Base-by-base conservation (phyloP, 2,329 filamentous ascomycete species). In the Purpureocillium lavendulum region DNA sequence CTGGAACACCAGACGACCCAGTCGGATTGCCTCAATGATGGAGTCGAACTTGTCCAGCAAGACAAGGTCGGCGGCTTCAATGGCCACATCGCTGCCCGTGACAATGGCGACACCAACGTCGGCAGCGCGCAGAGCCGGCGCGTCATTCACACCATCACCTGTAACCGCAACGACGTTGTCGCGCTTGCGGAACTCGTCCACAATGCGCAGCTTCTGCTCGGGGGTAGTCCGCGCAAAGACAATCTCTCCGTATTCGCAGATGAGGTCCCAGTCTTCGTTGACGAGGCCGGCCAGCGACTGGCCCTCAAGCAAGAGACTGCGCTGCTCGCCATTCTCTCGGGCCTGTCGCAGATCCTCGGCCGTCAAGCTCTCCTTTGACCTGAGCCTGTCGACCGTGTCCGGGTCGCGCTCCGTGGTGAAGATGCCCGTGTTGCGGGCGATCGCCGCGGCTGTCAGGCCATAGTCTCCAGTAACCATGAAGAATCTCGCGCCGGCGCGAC, bases 131-230 rank as follows among this genome's bases (percentile, higher is more conserved):
- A 83, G 62, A 2, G 79, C 79, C 1, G 79, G 79, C 0, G 77
- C 79, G 44, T 83, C 79, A 41, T 83, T 82, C 8, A 80, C 82
- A 9, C 79, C 79, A 45, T 87, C 82, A 24, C 82, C 83, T n/a
- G 82, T 86, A 65, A 86, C 83, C 28, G 80, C 82, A 10, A 77
- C 80, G 1, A 73, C 73, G 21, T 77, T 73, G 15, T 73, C 71
- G 12, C 73, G 62, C 15, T 61, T 56, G 46, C 82, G 80, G 16
- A 85, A 69, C 35, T 80, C 79, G 41, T 79, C 74, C 34, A 87
- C 83, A 67, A 86, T 85, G 32, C 80, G 73, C 7, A 83, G 76
- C 52, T 86, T 86, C 30, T 82, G 84, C 41, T 79, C 72, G 0
- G 82, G 82, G 0, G 80, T 77, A 40, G 80, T 84, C 15, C 81